These are phyloP conservation scores for Alternaria longipes DNA, from an alignment of 2,329 filamentous ascomycete genomes.

Conservation along the genomic window DNA sequence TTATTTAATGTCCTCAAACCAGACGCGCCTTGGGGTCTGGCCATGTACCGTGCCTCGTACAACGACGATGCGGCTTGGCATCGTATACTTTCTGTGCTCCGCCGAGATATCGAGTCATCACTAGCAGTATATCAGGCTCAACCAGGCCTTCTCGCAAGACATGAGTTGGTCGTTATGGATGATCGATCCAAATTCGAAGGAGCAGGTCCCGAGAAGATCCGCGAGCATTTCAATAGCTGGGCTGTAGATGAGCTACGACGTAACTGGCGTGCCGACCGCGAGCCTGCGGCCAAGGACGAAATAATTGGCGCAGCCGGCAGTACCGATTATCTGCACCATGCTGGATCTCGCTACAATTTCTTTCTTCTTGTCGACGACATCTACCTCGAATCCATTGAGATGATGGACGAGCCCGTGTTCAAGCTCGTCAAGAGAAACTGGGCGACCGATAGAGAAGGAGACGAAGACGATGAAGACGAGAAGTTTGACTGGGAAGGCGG, in stretches of 20 bases:
- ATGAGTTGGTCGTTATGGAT: conserved; percentile 1
- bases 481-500: conserved; percentile 3
- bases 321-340: not conserved
- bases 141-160: conserved; percentile 1
- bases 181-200: conserved; percentile 3
- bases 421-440: conserved; percentile 4
- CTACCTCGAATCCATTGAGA: conserved; percentile 2
- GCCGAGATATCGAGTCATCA: not conserved
- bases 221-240: conserved; percentile 5
- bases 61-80: conserved; percentile 7
- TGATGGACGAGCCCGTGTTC: not conserved
- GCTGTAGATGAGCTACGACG: conserved; percentile 5
- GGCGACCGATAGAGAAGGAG: not conserved
- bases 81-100: conserved; percentile 6
- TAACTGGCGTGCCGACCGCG: conserved; percentile 5
- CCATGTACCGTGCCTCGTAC: conserved; percentile 8
- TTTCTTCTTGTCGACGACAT: conserved; percentile 6
- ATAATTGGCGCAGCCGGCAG: conserved; percentile 3
- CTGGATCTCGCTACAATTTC: conserved; percentile 6
- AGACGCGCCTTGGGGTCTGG: conserved; percentile 6
- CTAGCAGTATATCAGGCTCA: not conserved
- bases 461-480: conserved; percentile 6
- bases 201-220: conserved; percentile 5
- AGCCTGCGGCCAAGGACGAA: not conserved
- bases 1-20: not conserved